Conservation (phyloP, 2,329 filamentous ascomycete species). For the Ceratocystis lukuohia region DNA sequence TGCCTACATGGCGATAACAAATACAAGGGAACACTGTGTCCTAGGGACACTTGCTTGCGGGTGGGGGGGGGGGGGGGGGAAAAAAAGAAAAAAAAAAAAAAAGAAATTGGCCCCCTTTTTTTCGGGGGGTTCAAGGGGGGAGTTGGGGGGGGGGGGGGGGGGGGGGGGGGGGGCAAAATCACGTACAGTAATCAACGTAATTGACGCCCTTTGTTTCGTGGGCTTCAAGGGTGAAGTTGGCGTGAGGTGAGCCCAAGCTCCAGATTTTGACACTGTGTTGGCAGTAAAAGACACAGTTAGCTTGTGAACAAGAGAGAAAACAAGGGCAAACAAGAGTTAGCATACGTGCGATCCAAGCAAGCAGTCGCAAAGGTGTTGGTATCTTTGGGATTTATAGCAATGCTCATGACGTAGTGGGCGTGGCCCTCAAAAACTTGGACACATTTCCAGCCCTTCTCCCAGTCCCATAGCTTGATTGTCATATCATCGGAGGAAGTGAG, state of each 20-base stretch:
- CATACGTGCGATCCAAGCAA: constrained; percentile 60
- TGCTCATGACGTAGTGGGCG: constrained; percentile 89
- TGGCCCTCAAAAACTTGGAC: constrained; percentile 95
- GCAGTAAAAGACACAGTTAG: neutral
- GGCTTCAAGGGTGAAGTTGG: constrained; percentile 93
- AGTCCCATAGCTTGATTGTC: constrained; percentile 98
- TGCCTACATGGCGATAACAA: neutral
- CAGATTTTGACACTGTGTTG: constrained; percentile 79
- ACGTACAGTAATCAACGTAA: constrained; percentile 68
- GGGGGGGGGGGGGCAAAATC: neutral
- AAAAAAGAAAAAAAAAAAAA: too few relatives aligned
- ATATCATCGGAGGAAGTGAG: constrained; percentile 95
- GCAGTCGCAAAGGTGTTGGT: constrained; percentile 86
- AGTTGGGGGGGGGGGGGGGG: too few relatives aligned
- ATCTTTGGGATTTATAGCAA: constrained; percentile 95
- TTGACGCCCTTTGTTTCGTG: constrained; percentile 97
- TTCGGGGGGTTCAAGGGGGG: too few relatives aligned
- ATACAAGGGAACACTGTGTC: neutral
- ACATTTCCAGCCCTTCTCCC: constrained; percentile 97
- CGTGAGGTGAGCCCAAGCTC: constrained; percentile 83
- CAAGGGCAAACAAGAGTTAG: neutral
- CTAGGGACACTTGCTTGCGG: neutral
- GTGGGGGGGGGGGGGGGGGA: neutral
- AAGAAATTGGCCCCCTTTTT: too few relatives aligned
- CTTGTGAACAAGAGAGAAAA: neutral